Conservation (phyloP, 345 rosid genomes). For the Brassica juncea region DNA sequence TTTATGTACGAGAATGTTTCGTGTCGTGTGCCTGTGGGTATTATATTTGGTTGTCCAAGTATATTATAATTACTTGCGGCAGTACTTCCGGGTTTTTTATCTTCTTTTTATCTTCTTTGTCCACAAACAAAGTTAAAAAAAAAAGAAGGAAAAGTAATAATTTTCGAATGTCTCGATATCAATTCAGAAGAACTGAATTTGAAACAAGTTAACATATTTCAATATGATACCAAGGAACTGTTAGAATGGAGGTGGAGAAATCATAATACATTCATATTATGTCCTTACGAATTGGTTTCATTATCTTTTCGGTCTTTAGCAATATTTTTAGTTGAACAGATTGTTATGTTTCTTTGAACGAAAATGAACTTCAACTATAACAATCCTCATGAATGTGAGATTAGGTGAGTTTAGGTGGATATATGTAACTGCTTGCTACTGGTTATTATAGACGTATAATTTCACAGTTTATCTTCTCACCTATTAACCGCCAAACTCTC, state of each 20-base stretch:
- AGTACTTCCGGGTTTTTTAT: background rate
- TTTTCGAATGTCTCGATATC: background rate
- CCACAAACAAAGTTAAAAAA: background rate
- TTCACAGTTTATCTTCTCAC: constrained; percentile 28
- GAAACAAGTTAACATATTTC: background rate
- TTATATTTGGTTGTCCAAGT: background rate
- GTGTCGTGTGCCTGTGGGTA: constrained; percentile 16
- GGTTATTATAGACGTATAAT: constrained; percentile 6
- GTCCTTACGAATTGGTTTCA: background rate
- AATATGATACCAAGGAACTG: background rate
- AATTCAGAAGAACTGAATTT: background rate
- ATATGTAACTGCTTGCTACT: constrained; percentile 24
- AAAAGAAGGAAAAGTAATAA: no score
- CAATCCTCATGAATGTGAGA: constrained; percentile 14
- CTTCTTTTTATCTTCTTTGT: background rate
- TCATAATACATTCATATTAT: background rate
- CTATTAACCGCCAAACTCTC: constrained; percentile 13
- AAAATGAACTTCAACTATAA: constrained; percentile 8
- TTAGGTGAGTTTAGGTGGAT: constrained; percentile 23
- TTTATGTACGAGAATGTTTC: background rate
- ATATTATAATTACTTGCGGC: constrained; percentile 22
- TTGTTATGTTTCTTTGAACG: background rate
- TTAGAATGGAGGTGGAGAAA: background rate
- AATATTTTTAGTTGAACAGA: background rate
- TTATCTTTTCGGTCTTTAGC: background rate